These are phyloP conservation scores for Arabidopsis arenosa DNA, from an alignment of 345 rosid genomes.

Conservation along the genomic window DNA sequence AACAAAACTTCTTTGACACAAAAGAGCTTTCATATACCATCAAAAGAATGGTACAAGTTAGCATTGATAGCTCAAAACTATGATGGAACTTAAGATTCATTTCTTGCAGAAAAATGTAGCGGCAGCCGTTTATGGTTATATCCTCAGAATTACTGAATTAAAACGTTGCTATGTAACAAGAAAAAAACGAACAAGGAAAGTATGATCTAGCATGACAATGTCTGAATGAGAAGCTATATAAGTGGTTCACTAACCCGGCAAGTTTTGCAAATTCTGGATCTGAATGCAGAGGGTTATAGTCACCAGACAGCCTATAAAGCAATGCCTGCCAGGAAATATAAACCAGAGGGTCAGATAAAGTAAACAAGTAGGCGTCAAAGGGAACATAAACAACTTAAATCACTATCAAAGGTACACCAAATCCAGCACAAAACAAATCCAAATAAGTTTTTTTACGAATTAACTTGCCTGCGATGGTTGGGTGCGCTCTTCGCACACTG, in stretches of 20 bases:
- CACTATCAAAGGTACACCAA: background rate
- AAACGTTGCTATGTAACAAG: background rate
- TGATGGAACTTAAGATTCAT: conserved; percentile 2
- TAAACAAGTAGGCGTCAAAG: conserved; percentile 11
- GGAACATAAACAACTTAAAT: conserved; percentile 1
- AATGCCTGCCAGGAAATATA: conserved; percentile 68
- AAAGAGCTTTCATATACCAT: background rate
- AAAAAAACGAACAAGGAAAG: background rate
- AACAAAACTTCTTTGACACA: background rate
- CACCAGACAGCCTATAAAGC: conserved; percentile 91
- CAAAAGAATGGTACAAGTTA: background rate
- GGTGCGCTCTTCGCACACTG: conserved; percentile 68
- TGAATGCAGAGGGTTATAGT: conserved; percentile 93
- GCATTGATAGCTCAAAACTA: background rate
- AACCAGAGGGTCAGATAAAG: conserved; percentile 27
- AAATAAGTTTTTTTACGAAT: conserved; percentile 7
- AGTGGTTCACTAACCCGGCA: conserved; percentile 70
- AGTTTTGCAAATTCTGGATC: conserved; percentile 76
- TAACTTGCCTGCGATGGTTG: conserved; percentile 84
- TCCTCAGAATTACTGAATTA: background rate
- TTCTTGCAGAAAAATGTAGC: conserved; percentile 14
- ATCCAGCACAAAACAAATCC: background rate
- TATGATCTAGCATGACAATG: background rate
- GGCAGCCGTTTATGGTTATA: background rate
- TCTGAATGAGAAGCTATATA: conserved; percentile 14